These are phyloP conservation scores for Durusdinium trenchii DNA, from an alignment of 73 alveolate species.

Conservation along the genomic window DNA sequence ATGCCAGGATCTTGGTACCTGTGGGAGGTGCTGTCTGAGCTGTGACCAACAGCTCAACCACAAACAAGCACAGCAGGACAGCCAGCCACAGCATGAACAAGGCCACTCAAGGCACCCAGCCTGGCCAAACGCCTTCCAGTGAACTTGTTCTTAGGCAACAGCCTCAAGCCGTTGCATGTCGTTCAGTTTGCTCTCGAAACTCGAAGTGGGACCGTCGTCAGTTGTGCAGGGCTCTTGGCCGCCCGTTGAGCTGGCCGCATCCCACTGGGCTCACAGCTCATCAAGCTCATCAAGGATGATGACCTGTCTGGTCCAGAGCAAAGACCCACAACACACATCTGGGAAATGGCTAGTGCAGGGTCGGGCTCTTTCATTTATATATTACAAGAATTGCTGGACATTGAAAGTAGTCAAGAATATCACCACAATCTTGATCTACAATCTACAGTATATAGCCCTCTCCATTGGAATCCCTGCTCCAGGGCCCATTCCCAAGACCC, in stretches of 20 bases:
- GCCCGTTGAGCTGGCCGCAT: too few species aligned
- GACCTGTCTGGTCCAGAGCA: neutral
- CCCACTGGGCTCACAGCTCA: slow-evolving; percentile 10
- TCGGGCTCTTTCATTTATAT: neutral
- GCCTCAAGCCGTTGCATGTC: neutral
- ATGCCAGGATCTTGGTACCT: slow-evolving; percentile 95
- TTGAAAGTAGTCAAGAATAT: too few species aligned
- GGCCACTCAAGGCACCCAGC: neutral
- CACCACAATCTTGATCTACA: neutral
- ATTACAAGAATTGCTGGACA: too few species aligned
- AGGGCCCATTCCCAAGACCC: too few species aligned
- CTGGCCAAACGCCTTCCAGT: slow-evolving; percentile 69
- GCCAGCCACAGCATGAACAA: neutral
- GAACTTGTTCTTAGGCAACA: slow-evolving; percentile 86
- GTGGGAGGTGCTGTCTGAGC: neutral
- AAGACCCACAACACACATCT: neutral
- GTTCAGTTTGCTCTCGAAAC: too few species aligned
- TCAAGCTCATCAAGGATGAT: slow-evolving; percentile 65
- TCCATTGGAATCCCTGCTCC: too few species aligned
- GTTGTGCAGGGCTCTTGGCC: too few species aligned
- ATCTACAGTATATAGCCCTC: too few species aligned
- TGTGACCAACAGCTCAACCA: neutral
- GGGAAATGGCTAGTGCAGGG: neutral
- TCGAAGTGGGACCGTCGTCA: too few species aligned
- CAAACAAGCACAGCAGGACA: neutral